Evolutionary conservation across 345 rosid species (phyloP).

Genomic region (Odontarrhena argentea): DNA sequence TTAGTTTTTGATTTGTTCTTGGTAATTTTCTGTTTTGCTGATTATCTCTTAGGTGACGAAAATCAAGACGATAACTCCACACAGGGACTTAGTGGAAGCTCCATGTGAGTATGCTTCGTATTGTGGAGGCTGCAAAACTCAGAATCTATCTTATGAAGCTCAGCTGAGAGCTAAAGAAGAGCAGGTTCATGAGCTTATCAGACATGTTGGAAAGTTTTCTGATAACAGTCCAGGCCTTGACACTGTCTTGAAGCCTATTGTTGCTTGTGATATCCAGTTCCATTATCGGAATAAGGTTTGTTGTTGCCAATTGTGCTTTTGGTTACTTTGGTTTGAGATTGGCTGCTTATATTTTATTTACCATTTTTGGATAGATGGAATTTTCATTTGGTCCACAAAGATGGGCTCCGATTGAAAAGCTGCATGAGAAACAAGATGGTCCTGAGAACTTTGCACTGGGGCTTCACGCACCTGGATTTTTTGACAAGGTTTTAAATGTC

Average conservation of each 20-base stretch:
- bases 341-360: neutral
- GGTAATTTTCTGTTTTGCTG: neutral
- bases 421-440: constrained; percentile 59
- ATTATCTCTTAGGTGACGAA: constrained; percentile 58
- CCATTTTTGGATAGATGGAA: constrained; percentile 63
- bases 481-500: constrained; percentile 82
- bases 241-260: constrained; percentile 67
- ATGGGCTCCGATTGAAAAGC: constrained; percentile 72
- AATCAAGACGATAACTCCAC: constrained; percentile 73
- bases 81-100: constrained; percentile 72
- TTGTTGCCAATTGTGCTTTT: neutral
- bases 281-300: constrained; percentile 89
- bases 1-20: neutral
- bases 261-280: constrained; percentile 79
- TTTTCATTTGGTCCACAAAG: constrained; percentile 81
- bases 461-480: constrained; percentile 87
- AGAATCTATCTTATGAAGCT: constrained; percentile 78
- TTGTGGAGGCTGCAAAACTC: constrained; percentile 91
- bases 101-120: constrained; percentile 88
- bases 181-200: constrained; percentile 67
- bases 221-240: constrained; percentile 46
- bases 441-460: constrained; percentile 65
- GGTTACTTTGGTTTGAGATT: constrained; percentile 19
- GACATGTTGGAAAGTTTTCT: constrained; percentile 73
- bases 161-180: constrained; percentile 85